A percentile compares a stretch with the other conserved stretches of the same genome.
Conservation (phyloP, 495 filamentous ascomycete genomes). For the Hypomontagnella monticulosa region DNA sequence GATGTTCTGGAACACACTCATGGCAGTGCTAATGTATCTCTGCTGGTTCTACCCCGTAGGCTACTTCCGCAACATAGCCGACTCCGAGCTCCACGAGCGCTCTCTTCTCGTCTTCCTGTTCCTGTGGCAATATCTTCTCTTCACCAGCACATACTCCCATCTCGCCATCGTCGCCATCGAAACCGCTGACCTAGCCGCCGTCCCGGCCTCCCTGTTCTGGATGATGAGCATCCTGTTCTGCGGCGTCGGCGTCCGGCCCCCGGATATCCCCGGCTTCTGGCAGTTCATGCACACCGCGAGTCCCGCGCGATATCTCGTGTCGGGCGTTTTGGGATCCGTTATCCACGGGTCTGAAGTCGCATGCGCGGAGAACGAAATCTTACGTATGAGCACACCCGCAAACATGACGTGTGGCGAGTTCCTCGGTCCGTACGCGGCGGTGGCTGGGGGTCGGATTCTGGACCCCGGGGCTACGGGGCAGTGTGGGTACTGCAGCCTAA, state of each 20-base stretch:
- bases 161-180: constrained; percentile 75
- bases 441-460: no score
- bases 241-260: constrained; percentile 74
- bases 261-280: constrained; percentile 76
- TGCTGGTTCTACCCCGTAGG: constrained; percentile 87
- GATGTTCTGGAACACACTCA: constrained; percentile 77
- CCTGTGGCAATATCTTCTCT: constrained; percentile 72
- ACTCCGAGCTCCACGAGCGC: constrained; percentile 67
- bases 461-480: no score
- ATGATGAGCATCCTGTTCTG: constrained; percentile 75
- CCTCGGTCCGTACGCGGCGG: no score
- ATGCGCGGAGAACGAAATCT: constrained; percentile 70
- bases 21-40: constrained; percentile 74
- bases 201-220: constrained; percentile 73
- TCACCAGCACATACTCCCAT: constrained; percentile 76
- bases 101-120: constrained; percentile 75
- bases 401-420: no score
- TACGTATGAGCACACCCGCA: constrained; percentile 62
- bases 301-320: constrained; percentile 77
- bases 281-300: constrained; percentile 85
- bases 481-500: neutral
- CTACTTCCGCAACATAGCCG: constrained; percentile 71
- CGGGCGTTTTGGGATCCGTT: constrained; percentile 68
- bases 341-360: constrained; percentile 65
- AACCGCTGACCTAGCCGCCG: constrained; percentile 70